A percentile compares a stretch with the other conserved stretches of the same genome.
These are phyloP conservation scores for Vaccinium macrocarpon DNA, from an alignment of 148 eudicot genomes.

Conservation along the genomic window DNA sequence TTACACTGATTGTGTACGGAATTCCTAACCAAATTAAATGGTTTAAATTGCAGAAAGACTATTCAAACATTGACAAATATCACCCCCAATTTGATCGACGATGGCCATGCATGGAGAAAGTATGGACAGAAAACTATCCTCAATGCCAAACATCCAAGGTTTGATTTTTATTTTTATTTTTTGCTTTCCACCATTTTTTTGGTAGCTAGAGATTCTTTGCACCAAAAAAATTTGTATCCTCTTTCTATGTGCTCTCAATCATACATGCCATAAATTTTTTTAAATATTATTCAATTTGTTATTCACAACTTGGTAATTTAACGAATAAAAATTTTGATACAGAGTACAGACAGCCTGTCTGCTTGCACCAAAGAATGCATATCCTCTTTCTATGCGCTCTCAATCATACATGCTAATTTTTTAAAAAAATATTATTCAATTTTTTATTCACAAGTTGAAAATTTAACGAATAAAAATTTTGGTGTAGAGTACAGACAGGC, in stretches of 20 bases:
- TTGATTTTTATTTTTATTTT: too few relatives aligned
- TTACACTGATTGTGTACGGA: neutral
- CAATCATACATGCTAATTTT: too few relatives aligned
- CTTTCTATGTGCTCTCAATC: neutral
- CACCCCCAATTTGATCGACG: constrained; percentile 26
- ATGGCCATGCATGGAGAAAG: constrained; percentile 53
- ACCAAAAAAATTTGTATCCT: neutral
- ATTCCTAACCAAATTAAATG: neutral
- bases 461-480: neutral
- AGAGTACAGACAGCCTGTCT: neutral
- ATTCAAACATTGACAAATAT: constrained; percentile 18
- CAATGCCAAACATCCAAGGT: constrained; percentile 45
- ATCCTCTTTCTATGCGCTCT: neutral
- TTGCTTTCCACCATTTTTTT: neutral
- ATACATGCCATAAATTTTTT: too few relatives aligned
- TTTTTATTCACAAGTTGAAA: too few relatives aligned
- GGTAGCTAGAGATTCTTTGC: neutral
- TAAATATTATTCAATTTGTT: too few relatives aligned
- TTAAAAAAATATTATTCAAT: too few relatives aligned
- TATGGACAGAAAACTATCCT: constrained; percentile 50
- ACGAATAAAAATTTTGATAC: neutral
- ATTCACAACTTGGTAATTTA: neutral
- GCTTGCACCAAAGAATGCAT: neutral
- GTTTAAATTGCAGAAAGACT: constrained; percentile 29
- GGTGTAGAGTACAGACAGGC: neutral